Percentiles rank a stretch among this genome's conserved stretches.
phyloP scores from a whole-genome alignment of 1,284 basidiomycete species.

The Ceratobasidium sp. region DNA sequence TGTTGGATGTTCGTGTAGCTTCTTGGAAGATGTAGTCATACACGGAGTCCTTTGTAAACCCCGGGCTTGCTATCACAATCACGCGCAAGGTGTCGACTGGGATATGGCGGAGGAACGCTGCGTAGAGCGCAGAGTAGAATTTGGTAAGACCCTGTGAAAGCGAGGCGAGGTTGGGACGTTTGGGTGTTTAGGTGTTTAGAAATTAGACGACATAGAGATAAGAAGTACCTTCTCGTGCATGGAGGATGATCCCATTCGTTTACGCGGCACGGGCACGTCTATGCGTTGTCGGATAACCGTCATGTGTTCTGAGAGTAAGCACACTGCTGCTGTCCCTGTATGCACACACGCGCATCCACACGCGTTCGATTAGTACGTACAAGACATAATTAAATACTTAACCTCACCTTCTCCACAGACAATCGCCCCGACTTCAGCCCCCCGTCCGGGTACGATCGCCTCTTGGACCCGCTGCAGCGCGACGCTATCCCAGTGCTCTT shows the following conservation, averaged over 20 bases:
- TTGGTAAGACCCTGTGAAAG: conserved; percentile 70
- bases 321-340: conserved; percentile 90
- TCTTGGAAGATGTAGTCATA: conserved; percentile 89
- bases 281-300: conserved; percentile 94
- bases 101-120: conserved; percentile 90
- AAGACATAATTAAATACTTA: background rate
- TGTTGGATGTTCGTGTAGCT: conserved; percentile 86
- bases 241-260: conserved; percentile 84
- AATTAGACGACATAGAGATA: too few relatives aligned
- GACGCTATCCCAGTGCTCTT: conserved; percentile 92
- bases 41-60: conserved; percentile 93
- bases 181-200: conserved; percentile 44
- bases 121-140: conserved; percentile 89
- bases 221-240: conserved; percentile 81
- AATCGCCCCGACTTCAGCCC: conserved; percentile 96
- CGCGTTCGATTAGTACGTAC: background rate
- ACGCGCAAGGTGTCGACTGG: conserved; percentile 86
- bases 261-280: conserved; percentile 91
- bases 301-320: conserved; percentile 96
- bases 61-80: conserved; percentile 96
- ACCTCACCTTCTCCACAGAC: conserved; percentile 89
- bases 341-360: conserved; percentile 11
- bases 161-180: conserved; percentile 1
- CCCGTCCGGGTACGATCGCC: conserved; percentile 89
- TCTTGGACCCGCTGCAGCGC: conserved; percentile 87